phyloP scores from a whole-genome alignment of 495 filamentous ascomycete species.

The Evernia prunastri region DNA sequence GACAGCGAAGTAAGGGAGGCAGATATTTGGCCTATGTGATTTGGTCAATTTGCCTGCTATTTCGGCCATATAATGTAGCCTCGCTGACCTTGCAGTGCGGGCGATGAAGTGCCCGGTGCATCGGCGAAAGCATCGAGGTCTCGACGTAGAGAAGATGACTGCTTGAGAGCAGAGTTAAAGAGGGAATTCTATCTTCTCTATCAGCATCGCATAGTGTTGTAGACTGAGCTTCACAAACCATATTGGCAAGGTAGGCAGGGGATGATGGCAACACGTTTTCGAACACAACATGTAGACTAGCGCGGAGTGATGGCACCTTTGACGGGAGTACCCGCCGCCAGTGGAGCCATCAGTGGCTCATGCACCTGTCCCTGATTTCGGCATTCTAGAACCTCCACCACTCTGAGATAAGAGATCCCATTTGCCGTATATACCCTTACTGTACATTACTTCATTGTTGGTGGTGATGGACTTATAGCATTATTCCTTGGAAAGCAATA shows the following conservation, averaged over 20 bases:
- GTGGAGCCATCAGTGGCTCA: background rate
- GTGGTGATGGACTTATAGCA: too few relatives aligned
- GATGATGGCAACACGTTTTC: constrained; percentile 3
- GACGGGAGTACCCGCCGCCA: constrained; percentile 4
- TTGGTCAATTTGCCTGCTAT: constrained; percentile 15
- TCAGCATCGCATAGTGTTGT: background rate
- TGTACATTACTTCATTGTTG: too few relatives aligned
- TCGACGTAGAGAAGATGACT: constrained; percentile 77
- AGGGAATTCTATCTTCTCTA: constrained; percentile 60
- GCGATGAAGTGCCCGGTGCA: constrained; percentile 51
- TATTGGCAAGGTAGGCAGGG: background rate
- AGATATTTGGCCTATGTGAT: constrained; percentile 62
- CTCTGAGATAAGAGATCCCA: background rate
- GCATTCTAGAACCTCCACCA: background rate
- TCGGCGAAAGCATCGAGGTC: constrained; percentile 72
- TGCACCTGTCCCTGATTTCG: background rate
- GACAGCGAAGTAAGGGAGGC: constrained; percentile 83
- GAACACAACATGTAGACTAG: background rate
- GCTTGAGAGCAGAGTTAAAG: constrained; percentile 94
- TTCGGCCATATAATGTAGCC: constrained; percentile 25
- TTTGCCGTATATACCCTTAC: background rate
- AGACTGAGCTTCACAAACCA: constrained; percentile 20
- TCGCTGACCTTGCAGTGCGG: constrained; percentile 56
- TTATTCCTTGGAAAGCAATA: background rate
- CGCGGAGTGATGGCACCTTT: background rate